phyloP scores from a whole-genome alignment of 2,329 filamentous ascomycete species.

The Aschersonia sp. region DNA sequence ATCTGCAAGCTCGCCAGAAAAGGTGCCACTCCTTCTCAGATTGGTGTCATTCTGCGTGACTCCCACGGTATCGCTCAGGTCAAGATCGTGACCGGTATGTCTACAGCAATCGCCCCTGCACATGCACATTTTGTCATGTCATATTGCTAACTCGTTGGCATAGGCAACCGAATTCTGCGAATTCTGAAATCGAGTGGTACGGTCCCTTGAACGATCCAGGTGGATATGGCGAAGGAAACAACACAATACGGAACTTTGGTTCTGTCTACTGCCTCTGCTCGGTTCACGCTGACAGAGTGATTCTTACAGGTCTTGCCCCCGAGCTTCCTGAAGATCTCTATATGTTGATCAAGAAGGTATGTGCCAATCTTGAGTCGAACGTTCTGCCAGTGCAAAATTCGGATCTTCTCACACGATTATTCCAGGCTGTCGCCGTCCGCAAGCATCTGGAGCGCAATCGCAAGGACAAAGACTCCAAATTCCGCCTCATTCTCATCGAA shows the following conservation, averaged over 20 bases:
- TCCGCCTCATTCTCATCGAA: slow-evolving; percentile 99
- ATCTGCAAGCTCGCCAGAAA: slow-evolving; percentile 99
- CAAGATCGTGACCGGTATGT: slow-evolving; percentile 88
- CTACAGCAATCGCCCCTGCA: not conserved
- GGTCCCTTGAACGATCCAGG: slow-evolving; percentile 24
- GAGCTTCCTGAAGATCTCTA: slow-evolving; percentile 99
- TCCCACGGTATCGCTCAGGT: slow-evolving; percentile 97
- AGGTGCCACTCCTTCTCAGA: slow-evolving; percentile 96
- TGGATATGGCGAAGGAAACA: slow-evolving; percentile 12
- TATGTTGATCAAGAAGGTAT: slow-evolving; percentile 99
- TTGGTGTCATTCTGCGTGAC: slow-evolving; percentile 96
- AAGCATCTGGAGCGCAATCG: slow-evolving; percentile 99
- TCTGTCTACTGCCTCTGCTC: slow-evolving; percentile 59
- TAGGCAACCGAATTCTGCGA: slow-evolving; percentile 98
- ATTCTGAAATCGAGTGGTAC: slow-evolving; percentile 97
- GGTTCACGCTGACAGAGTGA: slow-evolving; percentile 93
- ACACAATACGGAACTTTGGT: slow-evolving; percentile 8
- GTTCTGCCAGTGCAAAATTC: not conserved
- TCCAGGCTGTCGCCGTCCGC: slow-evolving; percentile 86
- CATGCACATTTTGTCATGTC: not conserved
- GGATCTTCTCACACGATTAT: slow-evolving; percentile 1
- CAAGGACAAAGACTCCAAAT: slow-evolving; percentile 99
- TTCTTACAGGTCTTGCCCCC: slow-evolving; percentile 86
- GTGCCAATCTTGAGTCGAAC: slow-evolving; percentile 3
- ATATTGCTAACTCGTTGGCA: slow-evolving; percentile 20